A percentile compares a stretch with the other conserved stretches of the same genome.
These are phyloP conservation scores for Saururus chinensis DNA, from an alignment of 164 flowering plant species.

Conservation along the genomic window DNA sequence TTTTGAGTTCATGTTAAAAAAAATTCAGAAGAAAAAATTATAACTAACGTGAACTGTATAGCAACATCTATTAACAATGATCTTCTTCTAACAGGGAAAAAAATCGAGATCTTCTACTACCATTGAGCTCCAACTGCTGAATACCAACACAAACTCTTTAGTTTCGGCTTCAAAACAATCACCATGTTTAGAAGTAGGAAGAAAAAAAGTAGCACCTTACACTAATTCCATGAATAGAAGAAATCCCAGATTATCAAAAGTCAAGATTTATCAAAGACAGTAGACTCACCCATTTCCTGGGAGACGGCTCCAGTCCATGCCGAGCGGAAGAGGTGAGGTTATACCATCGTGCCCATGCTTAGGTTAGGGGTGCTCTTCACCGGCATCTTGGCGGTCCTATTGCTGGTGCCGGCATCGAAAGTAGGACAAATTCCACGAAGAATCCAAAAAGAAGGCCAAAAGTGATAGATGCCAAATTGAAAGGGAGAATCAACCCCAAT, in stretches of 20 bases:
- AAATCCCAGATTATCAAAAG: background rate
- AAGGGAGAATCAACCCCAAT: too few relatives aligned
- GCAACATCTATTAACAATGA: too few relatives aligned
- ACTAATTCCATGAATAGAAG: background rate
- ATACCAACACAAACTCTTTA: background rate
- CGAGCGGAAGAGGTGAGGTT: constrained; percentile 90
- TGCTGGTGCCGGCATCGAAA: background rate
- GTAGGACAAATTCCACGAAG: background rate
- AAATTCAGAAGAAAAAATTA: too few relatives aligned
- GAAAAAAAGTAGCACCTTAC: background rate
- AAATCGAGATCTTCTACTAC: background rate
- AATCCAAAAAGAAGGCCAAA: too few relatives aligned
- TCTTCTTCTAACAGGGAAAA: background rate
- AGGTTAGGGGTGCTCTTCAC: constrained; percentile 68
- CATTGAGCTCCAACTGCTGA: background rate
- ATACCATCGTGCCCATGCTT: constrained; percentile 93
- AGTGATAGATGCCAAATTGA: background rate
- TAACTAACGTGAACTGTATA: too few relatives aligned
- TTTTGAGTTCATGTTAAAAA: too few relatives aligned
- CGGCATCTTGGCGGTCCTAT: constrained; percentile 18
- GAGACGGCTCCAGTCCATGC: constrained; percentile 99
- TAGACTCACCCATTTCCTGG: constrained; percentile 77
- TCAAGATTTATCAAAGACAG: background rate
- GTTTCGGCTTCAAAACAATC: background rate
- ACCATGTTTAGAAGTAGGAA: too few relatives aligned